Percentiles rank a stretch among this genome's conserved stretches.
phyloP scores from a whole-genome alignment of 1,284 basidiomycete species.

The Pyrrhoderma noxium region DNA sequence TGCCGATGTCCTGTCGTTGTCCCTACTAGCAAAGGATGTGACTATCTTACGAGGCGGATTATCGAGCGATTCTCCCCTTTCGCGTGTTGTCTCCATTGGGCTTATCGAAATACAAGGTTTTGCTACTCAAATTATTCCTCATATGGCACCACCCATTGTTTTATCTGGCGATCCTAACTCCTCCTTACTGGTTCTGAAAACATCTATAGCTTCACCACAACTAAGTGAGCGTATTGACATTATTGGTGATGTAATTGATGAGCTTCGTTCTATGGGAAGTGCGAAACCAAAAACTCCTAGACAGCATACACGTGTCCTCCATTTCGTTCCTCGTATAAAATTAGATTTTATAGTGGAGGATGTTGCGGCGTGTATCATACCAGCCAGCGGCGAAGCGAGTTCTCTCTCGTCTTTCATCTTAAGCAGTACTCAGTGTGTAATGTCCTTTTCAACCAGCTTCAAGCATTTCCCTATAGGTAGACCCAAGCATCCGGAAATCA shows the following conservation, averaged over 20 bases:
- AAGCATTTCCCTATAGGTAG: constrained; percentile 8
- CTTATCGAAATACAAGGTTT: constrained; percentile 37
- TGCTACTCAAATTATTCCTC: constrained; percentile 36
- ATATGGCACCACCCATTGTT: constrained; percentile 36
- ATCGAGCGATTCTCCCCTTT: constrained; percentile 21
- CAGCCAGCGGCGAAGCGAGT: not conserved
- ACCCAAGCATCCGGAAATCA: not conserved
- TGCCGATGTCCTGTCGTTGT: constrained; percentile 42
- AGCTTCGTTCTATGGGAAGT: constrained; percentile 22
- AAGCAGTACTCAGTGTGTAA: constrained; percentile 15
- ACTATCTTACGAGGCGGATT: constrained; percentile 25
- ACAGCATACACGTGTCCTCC: constrained; percentile 3
- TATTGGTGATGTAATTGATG: constrained; percentile 35
- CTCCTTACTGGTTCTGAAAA: constrained; percentile 45
- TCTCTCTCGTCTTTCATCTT: constrained; percentile 9
- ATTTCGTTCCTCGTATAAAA: constrained; percentile 8
- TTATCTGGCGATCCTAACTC: constrained; percentile 53
- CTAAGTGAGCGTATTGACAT: constrained; percentile 46
- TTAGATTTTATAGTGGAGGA: constrained; percentile 12
- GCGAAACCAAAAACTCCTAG: not conserved
- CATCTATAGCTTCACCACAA: constrained; percentile 40
- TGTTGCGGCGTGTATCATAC: constrained; percentile 14
- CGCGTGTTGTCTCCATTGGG: constrained; percentile 40
- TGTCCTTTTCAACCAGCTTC: constrained; percentile 12
- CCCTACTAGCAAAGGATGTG: constrained; percentile 33